These are phyloP conservation scores for Colletotrichum cordylinicola DNA, from an alignment of 2,329 filamentous ascomycete species.

Conservation along the genomic window DNA sequence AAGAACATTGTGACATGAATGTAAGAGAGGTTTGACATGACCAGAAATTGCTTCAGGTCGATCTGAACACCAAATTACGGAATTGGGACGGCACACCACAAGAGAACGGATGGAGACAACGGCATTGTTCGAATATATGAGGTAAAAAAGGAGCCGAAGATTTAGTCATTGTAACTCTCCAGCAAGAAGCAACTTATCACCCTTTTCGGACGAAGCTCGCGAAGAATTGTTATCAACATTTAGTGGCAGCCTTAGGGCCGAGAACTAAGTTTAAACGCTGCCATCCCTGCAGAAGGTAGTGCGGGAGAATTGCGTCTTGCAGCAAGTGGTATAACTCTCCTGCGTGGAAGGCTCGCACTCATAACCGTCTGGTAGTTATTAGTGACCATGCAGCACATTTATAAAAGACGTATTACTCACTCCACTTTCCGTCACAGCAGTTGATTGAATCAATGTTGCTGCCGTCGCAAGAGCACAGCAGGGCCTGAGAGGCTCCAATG, in stretches of 20 bases:
- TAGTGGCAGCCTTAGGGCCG: not conserved
- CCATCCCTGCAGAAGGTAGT: not conserved
- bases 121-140: not conserved
- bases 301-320: not conserved
- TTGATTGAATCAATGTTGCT: not conserved
- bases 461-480: not conserved
- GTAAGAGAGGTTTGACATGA: not conserved
- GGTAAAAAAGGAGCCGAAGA: not conserved
- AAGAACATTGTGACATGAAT: not conserved
- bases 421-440: not conserved
- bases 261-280: not conserved
- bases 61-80: not conserved
- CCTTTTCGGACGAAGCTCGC: rapidly evolving
- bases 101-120: not conserved
- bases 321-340: not conserved
- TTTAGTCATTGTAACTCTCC: not conserved
- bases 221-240: rapidly evolving
- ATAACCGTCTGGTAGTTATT: not conserved
- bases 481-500: not conserved
- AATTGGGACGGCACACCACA: not conserved
- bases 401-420: not conserved
- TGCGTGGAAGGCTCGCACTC: not conserved
- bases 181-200: not conserved
- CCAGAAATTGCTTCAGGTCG: not conserved
- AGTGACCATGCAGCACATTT: not conserved